Evolutionary conservation across 1,284 basidiomycete genomes (phyloP).

Genomic region (Peniophora sp.): DNA sequence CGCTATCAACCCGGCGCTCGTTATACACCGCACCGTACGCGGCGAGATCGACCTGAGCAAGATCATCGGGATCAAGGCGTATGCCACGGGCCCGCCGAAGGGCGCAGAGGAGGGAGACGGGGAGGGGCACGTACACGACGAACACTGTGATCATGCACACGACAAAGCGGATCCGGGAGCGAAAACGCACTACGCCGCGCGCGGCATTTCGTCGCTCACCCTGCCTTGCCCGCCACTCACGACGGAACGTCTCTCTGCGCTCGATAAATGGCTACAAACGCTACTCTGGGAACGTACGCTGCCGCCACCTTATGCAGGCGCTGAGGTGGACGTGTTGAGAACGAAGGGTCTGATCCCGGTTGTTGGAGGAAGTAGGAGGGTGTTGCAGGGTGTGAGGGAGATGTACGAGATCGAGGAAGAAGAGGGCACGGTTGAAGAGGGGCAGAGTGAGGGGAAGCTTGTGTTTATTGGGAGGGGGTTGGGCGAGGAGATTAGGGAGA

Average conservation of each 20-base stretch:
- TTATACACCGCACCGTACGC: conserved; percentile 63
- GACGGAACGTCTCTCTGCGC: conserved; percentile 29
- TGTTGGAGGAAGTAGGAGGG: conserved; percentile 46
- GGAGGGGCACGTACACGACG: conserved; percentile 15
- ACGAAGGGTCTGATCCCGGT: conserved; percentile 74
- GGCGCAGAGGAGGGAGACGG: conserved; percentile 8
- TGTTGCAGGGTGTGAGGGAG: conserved; percentile 82
- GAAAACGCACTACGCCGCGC: conserved; percentile 51
- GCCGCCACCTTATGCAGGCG: conserved; percentile 18
- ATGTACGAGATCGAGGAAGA: conserved; percentile 72
- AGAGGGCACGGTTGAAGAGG: conserved; percentile 40
- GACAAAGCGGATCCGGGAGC: conserved; percentile 6
- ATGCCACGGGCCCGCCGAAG: conserved; percentile 31
- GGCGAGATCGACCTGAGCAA: conserved; percentile 62
- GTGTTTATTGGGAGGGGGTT: conserved; percentile 85
- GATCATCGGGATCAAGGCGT: conserved; percentile 79
- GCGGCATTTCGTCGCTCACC: conserved; percentile 67
- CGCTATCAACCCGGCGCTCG: conserved; percentile 71
- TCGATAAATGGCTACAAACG: conserved; percentile 74
- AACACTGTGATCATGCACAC: conserved; percentile 17
- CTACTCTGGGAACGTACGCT: conserved; percentile 70
- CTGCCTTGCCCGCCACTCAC: conserved; percentile 56
- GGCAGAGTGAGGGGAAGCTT: conserved; percentile 51
- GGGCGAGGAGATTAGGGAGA: conserved; percentile 40
- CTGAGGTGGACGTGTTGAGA: conserved; percentile 56